These are phyloP conservation scores for Pseudonitzschia multistriata DNA, from an alignment of 108 stramenopile genomes.

Conservation along the genomic window DNA sequence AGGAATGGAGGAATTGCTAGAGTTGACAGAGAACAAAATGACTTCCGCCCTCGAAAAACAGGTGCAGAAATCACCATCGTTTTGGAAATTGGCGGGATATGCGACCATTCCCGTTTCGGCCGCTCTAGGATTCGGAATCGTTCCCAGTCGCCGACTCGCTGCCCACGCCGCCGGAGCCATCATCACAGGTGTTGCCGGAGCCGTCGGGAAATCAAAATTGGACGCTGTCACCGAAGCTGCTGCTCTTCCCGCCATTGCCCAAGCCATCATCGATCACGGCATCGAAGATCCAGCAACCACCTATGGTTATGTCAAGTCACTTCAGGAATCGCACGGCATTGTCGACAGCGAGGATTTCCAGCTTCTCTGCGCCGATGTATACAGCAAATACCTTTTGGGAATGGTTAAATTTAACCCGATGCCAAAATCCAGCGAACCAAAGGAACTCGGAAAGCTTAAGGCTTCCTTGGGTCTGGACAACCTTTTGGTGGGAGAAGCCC, in stretches of 20 bases:
- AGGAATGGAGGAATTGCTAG: slow-evolving; percentile 52
- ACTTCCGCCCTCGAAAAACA: slow-evolving; percentile 31
- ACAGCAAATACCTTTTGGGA: slow-evolving; percentile 63
- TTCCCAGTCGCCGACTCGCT: slow-evolving; percentile 45
- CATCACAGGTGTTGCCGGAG: slow-evolving; percentile 50
- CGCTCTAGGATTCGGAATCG: slow-evolving; percentile 45
- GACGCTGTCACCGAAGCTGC: slow-evolving; percentile 39
- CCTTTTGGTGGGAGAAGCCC: slow-evolving; percentile 76
- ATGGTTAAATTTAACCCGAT: slow-evolving; percentile 69
- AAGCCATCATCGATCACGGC: slow-evolving; percentile 48
- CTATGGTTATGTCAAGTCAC: slow-evolving; percentile 24
- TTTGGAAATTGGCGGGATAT: slow-evolving; percentile 47
- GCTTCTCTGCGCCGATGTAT: slow-evolving; percentile 57
- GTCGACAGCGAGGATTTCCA: slow-evolving; percentile 59
- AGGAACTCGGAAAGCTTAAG: slow-evolving; percentile 61
- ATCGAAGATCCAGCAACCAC: slow-evolving; percentile 39
- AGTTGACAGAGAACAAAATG: slow-evolving; percentile 36
- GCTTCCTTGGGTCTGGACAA: slow-evolving; percentile 57
- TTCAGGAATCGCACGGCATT: slow-evolving; percentile 39
- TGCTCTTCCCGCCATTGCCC: slow-evolving; percentile 59
- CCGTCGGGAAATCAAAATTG: slow-evolving; percentile 50
- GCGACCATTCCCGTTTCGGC: slow-evolving; percentile 60
- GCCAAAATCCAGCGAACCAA: slow-evolving; percentile 70
- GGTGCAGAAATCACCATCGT: slow-evolving; percentile 42
- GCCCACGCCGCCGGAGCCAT: slow-evolving; percentile 54